Evolutionary conservation across 306 rosid genomes (phyloP).

Genomic region (Biancaea sappan): DNA sequence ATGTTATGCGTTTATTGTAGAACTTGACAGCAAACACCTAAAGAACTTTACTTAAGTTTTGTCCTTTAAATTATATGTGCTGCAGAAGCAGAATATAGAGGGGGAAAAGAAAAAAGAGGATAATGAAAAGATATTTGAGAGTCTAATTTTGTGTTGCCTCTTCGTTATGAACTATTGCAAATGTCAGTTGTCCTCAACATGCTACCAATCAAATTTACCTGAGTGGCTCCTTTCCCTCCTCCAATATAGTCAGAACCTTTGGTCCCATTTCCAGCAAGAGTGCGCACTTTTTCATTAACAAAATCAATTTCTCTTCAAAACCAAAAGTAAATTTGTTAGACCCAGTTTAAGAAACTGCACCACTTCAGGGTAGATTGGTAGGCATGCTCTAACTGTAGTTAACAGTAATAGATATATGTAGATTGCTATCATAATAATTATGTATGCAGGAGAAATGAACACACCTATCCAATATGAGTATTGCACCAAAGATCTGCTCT

Average conservation of each 20-base stretch:
- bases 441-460: not conserved
- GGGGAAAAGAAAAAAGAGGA: not conserved
- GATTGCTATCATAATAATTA: too few species aligned
- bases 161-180: slow-evolving; percentile 11
- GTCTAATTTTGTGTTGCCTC: slow-evolving; percentile 19
- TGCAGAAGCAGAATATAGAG: not conserved
- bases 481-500: slow-evolving; percentile 12
- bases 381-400: not conserved
- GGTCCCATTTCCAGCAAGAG: slow-evolving; percentile 96
- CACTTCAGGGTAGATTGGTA: not conserved
- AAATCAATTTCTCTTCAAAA: slow-evolving; percentile 85
- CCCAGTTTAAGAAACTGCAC: not conserved
- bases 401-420: slow-evolving; percentile 15
- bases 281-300: slow-evolving; percentile 72
- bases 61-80: not conserved
- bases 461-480: slow-evolving; percentile 20
- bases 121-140: not conserved
- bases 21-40: not conserved
- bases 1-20: not conserved
- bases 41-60: not conserved
- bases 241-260: slow-evolving; percentile 91
- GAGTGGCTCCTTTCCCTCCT: slow-evolving; percentile 76
- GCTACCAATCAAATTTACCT: slow-evolving; percentile 57
- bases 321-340: slow-evolving; percentile 18
- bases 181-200: slow-evolving; percentile 30